These are phyloP conservation scores for Phytophthora brassicae DNA, from an alignment of 352 stramenopile species.

Conservation along the genomic window DNA sequence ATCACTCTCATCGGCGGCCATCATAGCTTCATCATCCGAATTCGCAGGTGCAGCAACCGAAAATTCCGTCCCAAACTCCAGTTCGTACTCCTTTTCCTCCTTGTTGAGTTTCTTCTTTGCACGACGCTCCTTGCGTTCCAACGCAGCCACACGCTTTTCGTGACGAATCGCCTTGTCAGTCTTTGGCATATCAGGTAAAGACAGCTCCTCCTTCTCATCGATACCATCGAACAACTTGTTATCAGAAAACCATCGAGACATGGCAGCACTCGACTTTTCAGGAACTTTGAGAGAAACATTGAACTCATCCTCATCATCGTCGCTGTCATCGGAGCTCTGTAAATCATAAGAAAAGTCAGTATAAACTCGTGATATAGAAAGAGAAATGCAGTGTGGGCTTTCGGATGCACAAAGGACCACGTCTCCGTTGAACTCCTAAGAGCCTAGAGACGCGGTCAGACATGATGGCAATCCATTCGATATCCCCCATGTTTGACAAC, in stretches of 20 bases:
- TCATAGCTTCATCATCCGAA: conserved; percentile 49
- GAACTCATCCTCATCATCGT: conserved; percentile 61
- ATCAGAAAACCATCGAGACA: conserved; percentile 83
- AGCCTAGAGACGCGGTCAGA: conserved; percentile 62
- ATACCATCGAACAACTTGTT: conserved; percentile 85
- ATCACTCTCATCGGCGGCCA: conserved; percentile 48
- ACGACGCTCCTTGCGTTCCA: conserved; percentile 90
- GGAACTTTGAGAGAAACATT: conserved; percentile 76
- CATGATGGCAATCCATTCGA: conserved; percentile 74
- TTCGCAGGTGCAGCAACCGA: conserved; percentile 48
- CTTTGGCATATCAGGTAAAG: conserved; percentile 92
- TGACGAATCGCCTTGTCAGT: conserved; percentile 98
- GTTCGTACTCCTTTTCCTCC: conserved; percentile 83
- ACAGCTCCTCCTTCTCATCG: conserved; percentile 49
- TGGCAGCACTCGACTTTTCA: conserved; percentile 72
- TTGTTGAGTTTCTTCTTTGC: conserved; percentile 76
- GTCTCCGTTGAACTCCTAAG: conserved; percentile 31
- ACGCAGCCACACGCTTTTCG: conserved; percentile 95
- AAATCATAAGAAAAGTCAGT: conserved; percentile 17
- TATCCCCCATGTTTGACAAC: conserved; percentile 92
- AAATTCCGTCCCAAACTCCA: conserved; percentile 77
- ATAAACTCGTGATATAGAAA: neutral
- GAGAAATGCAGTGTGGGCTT: conserved; percentile 30
- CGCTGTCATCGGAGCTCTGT: conserved; percentile 84
- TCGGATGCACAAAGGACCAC: conserved; percentile 83